Conservation (phyloP, 2,329 filamentous ascomycete species). For the Bipolaris oryzae region DNA sequence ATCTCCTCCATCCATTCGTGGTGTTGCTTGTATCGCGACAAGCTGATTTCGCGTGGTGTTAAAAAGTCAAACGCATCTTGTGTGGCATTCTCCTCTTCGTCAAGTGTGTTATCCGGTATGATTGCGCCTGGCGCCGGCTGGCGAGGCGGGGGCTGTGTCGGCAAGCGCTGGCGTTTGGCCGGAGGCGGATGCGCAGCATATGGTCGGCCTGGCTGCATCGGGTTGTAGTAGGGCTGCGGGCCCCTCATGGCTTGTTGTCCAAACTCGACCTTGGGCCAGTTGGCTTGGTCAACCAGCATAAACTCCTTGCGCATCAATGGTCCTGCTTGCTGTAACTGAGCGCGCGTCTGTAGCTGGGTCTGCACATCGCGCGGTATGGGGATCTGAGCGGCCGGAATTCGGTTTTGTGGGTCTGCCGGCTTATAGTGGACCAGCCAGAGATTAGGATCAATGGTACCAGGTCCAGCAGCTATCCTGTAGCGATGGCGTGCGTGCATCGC, state of each 20-base stretch:
- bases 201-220: slow-evolving; percentile 42
- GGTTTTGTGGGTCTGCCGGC: slow-evolving; percentile 73
- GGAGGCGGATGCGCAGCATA: slow-evolving; percentile 52
- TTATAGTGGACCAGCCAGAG: slow-evolving; percentile 94
- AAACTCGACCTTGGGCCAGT: slow-evolving; percentile 85
- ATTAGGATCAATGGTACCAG: slow-evolving; percentile 74
- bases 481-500: slow-evolving; percentile 81
- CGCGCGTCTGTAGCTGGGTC: slow-evolving; percentile 65
- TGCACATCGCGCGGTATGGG: slow-evolving; percentile 66
- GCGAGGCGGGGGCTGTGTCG: slow-evolving; percentile 51
- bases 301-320: slow-evolving; percentile 87
- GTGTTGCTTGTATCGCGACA: slow-evolving; percentile 87
- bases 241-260: slow-evolving; percentile 52
- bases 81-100: slow-evolving; percentile 89
- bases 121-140: slow-evolving; percentile 44
- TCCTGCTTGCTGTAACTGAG: slow-evolving; percentile 71
- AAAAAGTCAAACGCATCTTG: slow-evolving; percentile 88
- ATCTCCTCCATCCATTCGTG: slow-evolving; percentile 99
- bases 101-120: slow-evolving; percentile 60
- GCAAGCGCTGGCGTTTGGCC: slow-evolving; percentile 53
- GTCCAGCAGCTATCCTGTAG: slow-evolving; percentile 80
- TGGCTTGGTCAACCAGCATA: slow-evolving; percentile 85
- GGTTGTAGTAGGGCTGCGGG: slow-evolving; percentile 43
- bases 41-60: slow-evolving; percentile 86
- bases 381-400: slow-evolving; percentile 71